Base-by-base conservation (phyloP, 192 early-diverging fungal species). In the Ambispora gerdemannii region DNA sequence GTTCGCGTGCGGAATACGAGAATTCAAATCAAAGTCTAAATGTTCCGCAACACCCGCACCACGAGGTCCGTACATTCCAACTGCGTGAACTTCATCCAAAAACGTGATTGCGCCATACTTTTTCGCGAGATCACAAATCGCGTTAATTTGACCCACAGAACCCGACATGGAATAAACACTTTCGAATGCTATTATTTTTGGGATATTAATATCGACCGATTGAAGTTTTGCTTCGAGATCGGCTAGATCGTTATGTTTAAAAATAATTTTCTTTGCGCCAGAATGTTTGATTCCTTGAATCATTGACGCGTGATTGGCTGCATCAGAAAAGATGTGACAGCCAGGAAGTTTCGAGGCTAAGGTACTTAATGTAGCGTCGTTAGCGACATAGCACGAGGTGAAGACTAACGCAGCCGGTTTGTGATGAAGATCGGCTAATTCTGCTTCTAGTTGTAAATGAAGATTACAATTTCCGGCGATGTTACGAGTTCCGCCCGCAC, bases 401-500 rank as follows among this genome's bases (percentile, higher is more conserved):
- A 98, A 98, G 50, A 98, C 93, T 11, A 98, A 83, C 31, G 94
- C 95, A 2, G 89, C 87, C 49, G 88, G 84, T 77, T 94, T 97
- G 75, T 90, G 91, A 82, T 99, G 97, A 56, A 99, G 80, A 70
- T 85, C 78, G 0, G 97, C 95, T 64, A 99, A 82, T 83, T 96
- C 95, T 4, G 85, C 71, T 80, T 99, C 97, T 19, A 99, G 86
- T 31, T 82, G 86, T 60, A 99, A 82, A 76, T 99, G 97, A 68
- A 96, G 88, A 71, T 92, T 92, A 63, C 94, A 93, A 81, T 99
- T 99, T 49, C 97, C 97, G 30, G 95, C 95, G 80, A 99, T 99
- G 86, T 99, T 99, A 71, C 97, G 90, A 22, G 97, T 99, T 71
- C 97, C 97, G 70, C 97, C 97, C 25, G 97, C 97, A 59, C 97